Evolutionary conservation across 768 basidiomycete genomes (phyloP), one percentile per base, ranked within the genome.

Genomic region (Naganishia friedmannii): DNA sequence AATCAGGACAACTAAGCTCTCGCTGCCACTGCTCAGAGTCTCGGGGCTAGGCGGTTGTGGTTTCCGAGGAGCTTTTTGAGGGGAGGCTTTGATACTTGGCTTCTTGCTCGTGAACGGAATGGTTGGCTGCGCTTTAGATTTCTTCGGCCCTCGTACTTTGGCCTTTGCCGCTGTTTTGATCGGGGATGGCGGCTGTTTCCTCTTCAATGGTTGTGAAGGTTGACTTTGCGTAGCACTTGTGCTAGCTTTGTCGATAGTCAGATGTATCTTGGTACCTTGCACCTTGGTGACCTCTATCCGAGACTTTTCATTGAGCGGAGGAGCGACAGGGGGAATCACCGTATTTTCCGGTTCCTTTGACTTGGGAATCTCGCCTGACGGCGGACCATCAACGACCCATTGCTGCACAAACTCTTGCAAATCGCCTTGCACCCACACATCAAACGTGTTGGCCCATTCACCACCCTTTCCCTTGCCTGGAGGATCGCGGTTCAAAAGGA

Each of bases 401-500:
- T 87, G 78, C 46, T 82, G 81, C 6, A 91, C 89, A 80, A 94
- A 93, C 19, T 77, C 77, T 79, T 96, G 93, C 2, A 90, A 88
- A 76, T 95, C 92, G 1, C 93, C 92, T 74, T 92, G 87, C 67
- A 93, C 80, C 90, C 92, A 95, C 46, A 86, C 86, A 80, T 96
- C 93, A 74, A 96, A 94, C 3, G 94, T 88, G 9, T 88, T 89
- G 71, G 90, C 89, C 92, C 91, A 94, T 72, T 93, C 91, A 66
- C 89, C 84, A 9, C 88, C 88, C 53, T 75, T 75, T 15, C 56
- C 68, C 46, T 74, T 74, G 26, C 53, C 66, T 3, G 91, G 91
- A 10, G 88, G 87, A 72, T 94, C 92, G 46, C 90, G 82, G 79
- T 95, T 95, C 68, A 95, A 84, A 80, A 91, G 93, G 21, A 94